These are phyloP conservation scores for Trichocomaceae sp. DNA, from an alignment of 2,329 filamentous ascomycete genomes.

Conservation along the genomic window DNA sequence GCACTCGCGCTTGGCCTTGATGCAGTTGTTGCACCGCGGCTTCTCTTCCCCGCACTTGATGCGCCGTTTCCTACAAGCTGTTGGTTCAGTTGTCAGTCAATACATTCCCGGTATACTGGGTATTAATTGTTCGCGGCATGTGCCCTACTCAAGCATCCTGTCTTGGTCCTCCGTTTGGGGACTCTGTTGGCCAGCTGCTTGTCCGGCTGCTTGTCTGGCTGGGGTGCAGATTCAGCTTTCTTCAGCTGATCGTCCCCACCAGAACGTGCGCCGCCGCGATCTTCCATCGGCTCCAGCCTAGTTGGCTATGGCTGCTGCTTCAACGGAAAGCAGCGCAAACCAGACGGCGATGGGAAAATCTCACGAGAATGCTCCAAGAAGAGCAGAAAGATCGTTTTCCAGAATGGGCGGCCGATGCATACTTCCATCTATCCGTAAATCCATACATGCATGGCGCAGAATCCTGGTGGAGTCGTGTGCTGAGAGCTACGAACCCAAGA, in stretches of 20 bases:
- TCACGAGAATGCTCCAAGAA: not conserved
- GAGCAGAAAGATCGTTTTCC: not conserved
- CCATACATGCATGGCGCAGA: not conserved
- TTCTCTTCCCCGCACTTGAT: conserved; percentile 93
- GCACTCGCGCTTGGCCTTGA: conserved; percentile 42
- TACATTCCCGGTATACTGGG: not conserved
- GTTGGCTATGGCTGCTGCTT: too few species aligned
- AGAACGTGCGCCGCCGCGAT: not conserved
- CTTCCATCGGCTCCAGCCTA: conserved; percentile 10
- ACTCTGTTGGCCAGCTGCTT: conserved; percentile 16
- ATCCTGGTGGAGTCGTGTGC: conserved; percentile 2
- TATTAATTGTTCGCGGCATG: too few species aligned
- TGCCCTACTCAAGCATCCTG: conserved; percentile 75
- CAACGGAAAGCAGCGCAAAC: not conserved
- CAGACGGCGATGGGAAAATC: not conserved
- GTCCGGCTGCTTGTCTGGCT: conserved; percentile 3
- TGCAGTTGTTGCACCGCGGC: conserved; percentile 41
- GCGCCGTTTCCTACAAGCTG: conserved; percentile 84
- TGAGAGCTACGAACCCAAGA: not conserved
- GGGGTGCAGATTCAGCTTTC: not conserved
- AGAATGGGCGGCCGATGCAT: not conserved
- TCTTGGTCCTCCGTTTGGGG: conserved; percentile 73
- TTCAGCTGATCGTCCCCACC: not conserved
- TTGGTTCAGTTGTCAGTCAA: not conserved
- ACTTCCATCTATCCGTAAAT: not conserved